Evolutionary conservation across 108 stramenopile genomes (phyloP).

Genomic region (Cylindrotheca closterium): DNA sequence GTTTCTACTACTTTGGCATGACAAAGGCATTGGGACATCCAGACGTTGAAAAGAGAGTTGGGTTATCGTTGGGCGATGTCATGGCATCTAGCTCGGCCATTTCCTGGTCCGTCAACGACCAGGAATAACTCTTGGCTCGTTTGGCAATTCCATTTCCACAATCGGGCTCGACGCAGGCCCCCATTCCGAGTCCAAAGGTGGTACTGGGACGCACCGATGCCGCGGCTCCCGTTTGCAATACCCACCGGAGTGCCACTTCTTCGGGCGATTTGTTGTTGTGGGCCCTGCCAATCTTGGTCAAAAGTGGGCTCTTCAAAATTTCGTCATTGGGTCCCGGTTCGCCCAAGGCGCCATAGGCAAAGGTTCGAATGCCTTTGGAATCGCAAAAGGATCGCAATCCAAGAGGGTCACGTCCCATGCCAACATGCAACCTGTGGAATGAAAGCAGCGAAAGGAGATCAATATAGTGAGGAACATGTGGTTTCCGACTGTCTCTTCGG

Average conservation of each 20-base stretch:
- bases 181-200: slow-evolving; percentile 39
- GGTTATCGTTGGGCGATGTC: slow-evolving; percentile 35
- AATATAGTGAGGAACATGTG: no score
- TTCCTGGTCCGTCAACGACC: slow-evolving; percentile 33
- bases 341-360: slow-evolving; percentile 51
- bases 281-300: slow-evolving; percentile 24
- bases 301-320: slow-evolving; percentile 27
- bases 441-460: slow-evolving; percentile 1
- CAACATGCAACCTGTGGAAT: slow-evolving; percentile 26
- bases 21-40: slow-evolving; percentile 47
- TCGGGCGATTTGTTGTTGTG: slow-evolving; percentile 26
- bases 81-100: slow-evolving; percentile 37
- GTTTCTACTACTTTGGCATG: not conserved
- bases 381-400: slow-evolving; percentile 40
- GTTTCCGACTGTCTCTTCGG: no score
- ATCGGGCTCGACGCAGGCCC: slow-evolving; percentile 6
- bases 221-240: slow-evolving; percentile 42
- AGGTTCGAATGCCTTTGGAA: slow-evolving; percentile 41
- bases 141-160: slow-evolving; percentile 28
- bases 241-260: slow-evolving; percentile 54
- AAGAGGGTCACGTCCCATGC: slow-evolving; percentile 38
- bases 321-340: slow-evolving; percentile 46
- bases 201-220: slow-evolving; percentile 36
- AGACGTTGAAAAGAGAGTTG: slow-evolving; percentile 49
- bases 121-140: slow-evolving; percentile 31